Percentiles rank a stretch among this genome's conserved stretches.
Conservation (phyloP, 192 early-diverging fungal genomes). For the Umbelopsis sp. region DNA sequence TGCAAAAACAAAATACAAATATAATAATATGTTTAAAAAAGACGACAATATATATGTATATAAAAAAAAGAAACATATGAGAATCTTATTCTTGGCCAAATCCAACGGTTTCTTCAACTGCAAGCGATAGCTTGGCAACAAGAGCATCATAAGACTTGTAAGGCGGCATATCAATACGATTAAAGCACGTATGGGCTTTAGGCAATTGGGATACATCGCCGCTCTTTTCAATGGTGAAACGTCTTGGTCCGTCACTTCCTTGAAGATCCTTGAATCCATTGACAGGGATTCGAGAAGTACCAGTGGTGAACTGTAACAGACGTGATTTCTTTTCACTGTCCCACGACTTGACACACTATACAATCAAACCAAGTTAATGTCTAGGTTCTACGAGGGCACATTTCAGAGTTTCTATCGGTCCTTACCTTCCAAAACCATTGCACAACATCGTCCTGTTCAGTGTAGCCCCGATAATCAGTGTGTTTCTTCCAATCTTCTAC, state of each 20-base stretch:
- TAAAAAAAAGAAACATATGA: neutral
- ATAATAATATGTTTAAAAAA: neutral
- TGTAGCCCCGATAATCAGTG: conserved; percentile 95
- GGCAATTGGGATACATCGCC: conserved; percentile 84
- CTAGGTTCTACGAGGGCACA: neutral
- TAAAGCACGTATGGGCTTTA: conserved; percentile 91
- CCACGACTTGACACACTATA: conserved; percentile 72
- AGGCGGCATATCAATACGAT: conserved; percentile 91
- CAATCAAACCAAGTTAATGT: neutral
- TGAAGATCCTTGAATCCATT: conserved; percentile 98
- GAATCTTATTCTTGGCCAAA: conserved; percentile 75
- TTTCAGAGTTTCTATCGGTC: neutral
- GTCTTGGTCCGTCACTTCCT: conserved; percentile 89
- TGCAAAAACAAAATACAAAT: too few species aligned
- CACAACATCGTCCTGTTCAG: conserved; percentile 89
- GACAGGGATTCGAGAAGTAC: conserved; percentile 94
- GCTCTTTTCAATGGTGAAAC: conserved; percentile 93
- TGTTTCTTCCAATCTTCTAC: conserved; percentile 97
- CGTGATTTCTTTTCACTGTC: conserved; percentile 91
- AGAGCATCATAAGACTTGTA: conserved; percentile 78
- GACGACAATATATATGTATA: neutral
- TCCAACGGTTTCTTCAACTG: conserved; percentile 94
- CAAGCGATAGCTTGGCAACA: conserved; percentile 53
- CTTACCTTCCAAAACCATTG: conserved; percentile 91
- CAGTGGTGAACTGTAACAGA: conserved; percentile 94